Percentiles rank a stretch among this genome's conserved stretches.
phyloP scores from a whole-genome alignment of 192 early-diverging fungal species.

The Oehlia diaphana region DNA sequence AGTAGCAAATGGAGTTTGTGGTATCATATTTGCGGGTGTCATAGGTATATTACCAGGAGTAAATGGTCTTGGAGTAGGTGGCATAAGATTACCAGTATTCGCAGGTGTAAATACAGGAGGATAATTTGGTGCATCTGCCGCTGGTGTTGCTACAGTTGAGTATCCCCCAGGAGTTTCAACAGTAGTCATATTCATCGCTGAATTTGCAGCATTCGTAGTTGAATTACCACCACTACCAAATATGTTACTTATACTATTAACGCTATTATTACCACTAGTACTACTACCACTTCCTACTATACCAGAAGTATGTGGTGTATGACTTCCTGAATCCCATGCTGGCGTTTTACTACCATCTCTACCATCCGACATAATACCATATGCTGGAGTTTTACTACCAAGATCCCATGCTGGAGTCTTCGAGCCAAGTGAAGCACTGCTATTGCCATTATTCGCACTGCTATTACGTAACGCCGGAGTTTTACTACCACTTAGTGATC shows the following conservation, averaged over 20 bases:
- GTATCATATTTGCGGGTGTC: slow-evolving; percentile 48
- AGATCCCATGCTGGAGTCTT: slow-evolving; percentile 70
- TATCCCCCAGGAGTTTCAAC: slow-evolving; percentile 34
- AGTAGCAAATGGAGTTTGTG: slow-evolving; percentile 36
- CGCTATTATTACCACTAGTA: slow-evolving; percentile 55
- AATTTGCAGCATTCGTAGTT: background rate
- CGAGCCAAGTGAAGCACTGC: slow-evolving; percentile 41
- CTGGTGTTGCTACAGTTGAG: slow-evolving; percentile 49
- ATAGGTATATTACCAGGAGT: slow-evolving; percentile 48
- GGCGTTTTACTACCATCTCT: slow-evolving; percentile 53
- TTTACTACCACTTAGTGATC: slow-evolving; percentile 48
- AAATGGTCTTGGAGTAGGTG: slow-evolving; percentile 34
- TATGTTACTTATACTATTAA: slow-evolving; percentile 23
- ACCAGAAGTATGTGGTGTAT: slow-evolving; percentile 51
- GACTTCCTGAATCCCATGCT: slow-evolving; percentile 51
- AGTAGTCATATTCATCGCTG: background rate
- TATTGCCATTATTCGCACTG: slow-evolving; percentile 46
- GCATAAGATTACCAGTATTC: slow-evolving; percentile 23
- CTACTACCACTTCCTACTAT: slow-evolving; percentile 42
- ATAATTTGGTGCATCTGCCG: slow-evolving; percentile 34
- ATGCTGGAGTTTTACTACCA: slow-evolving; percentile 49
- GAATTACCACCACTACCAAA: background rate
- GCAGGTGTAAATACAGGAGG: slow-evolving; percentile 45
- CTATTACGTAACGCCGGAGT: slow-evolving; percentile 46
- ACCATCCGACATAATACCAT: slow-evolving; percentile 32